Evolutionary conservation across 1,284 basidiomycete species (phyloP).

Genomic region (Fistulinella staudtii): DNA sequence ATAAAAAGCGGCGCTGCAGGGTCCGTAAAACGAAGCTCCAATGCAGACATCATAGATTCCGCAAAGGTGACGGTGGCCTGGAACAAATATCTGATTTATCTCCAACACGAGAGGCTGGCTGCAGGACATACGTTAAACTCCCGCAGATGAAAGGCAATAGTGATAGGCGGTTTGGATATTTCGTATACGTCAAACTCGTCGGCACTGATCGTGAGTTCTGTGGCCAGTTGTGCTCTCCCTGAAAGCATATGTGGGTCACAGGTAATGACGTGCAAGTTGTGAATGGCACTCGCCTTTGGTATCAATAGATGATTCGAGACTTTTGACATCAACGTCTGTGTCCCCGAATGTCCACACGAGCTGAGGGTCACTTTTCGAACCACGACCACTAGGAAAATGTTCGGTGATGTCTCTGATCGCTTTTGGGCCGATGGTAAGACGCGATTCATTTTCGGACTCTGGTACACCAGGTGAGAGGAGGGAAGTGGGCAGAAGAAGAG

Average conservation of each 20-base stretch:
- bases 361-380: slow-evolving; percentile 65
- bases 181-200: slow-evolving; percentile 78
- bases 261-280: not conserved
- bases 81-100: slow-evolving; percentile 1
- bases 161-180: slow-evolving; percentile 53
- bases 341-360: slow-evolving; percentile 72
- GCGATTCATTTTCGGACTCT: slow-evolving; percentile 54
- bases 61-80: slow-evolving; percentile 76
- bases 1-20: slow-evolving; percentile 69
- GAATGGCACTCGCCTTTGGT: slow-evolving; percentile 46
- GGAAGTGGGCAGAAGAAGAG: slow-evolving; percentile 53
- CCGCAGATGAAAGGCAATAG: slow-evolving; percentile 71
- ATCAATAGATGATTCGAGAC: slow-evolving; percentile 61
- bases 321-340: slow-evolving; percentile 62
- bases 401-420: slow-evolving; percentile 74
- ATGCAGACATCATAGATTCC: slow-evolving; percentile 57
- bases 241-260: slow-evolving; percentile 2
- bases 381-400: slow-evolving; percentile 64
- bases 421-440: slow-evolving; percentile 63
- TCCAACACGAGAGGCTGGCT: slow-evolving; percentile 3
- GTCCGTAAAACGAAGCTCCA: slow-evolving; percentile 72
- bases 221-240: slow-evolving; percentile 64
- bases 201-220: slow-evolving; percentile 66
- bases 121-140: slow-evolving; percentile 63
- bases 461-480: slow-evolving; percentile 60